phyloP scores from a whole-genome alignment of 225 moss, liverwort and hornwort genomes.

The Rhytidiadelphus loreus region DNA sequence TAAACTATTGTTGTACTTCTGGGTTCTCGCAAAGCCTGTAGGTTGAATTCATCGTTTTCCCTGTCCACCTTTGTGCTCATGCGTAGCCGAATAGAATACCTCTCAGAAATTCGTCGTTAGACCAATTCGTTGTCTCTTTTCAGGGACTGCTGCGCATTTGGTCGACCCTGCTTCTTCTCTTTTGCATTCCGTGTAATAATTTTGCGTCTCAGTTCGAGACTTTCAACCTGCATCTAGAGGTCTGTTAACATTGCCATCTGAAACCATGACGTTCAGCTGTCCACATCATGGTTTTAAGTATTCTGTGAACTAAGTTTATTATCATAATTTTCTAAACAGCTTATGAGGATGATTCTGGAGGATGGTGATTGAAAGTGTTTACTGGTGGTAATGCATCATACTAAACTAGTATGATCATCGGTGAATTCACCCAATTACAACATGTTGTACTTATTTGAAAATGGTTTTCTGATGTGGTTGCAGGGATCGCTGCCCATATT shows the following conservation, averaged over 20 bases:
- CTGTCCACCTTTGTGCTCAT: constrained; percentile 10
- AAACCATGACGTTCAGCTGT: constrained; percentile 33
- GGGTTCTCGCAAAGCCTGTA: not conserved
- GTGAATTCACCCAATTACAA: not conserved
- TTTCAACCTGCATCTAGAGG: constrained; percentile 67
- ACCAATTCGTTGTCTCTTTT: constrained; percentile 56
- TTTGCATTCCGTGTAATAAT: constrained; percentile 58
- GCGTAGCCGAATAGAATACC: constrained; percentile 13
- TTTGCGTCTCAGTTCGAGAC: constrained; percentile 64
- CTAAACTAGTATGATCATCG: not conserved
- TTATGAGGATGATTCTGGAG: not conserved
- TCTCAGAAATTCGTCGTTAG: constrained; percentile 29
- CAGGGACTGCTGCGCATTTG: constrained; percentile 67
- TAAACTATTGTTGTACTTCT: not conserved
- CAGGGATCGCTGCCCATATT: constrained; percentile 92
- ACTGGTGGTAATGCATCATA: not conserved
- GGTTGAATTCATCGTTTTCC: constrained; percentile 8
- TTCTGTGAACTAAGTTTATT: constrained; percentile 4
- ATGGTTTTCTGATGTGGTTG: constrained; percentile 14
- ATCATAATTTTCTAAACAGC: not conserved
- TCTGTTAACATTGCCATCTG: constrained; percentile 51
- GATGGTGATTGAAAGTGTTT: not conserved
- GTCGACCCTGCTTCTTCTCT: constrained; percentile 69
- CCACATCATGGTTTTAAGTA: constrained; percentile 8
- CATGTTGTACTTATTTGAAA: not conserved